Evolutionary conservation across 495 filamentous ascomycete genomes (phyloP).

Genomic region (Aspergillus nanangensis): DNA sequence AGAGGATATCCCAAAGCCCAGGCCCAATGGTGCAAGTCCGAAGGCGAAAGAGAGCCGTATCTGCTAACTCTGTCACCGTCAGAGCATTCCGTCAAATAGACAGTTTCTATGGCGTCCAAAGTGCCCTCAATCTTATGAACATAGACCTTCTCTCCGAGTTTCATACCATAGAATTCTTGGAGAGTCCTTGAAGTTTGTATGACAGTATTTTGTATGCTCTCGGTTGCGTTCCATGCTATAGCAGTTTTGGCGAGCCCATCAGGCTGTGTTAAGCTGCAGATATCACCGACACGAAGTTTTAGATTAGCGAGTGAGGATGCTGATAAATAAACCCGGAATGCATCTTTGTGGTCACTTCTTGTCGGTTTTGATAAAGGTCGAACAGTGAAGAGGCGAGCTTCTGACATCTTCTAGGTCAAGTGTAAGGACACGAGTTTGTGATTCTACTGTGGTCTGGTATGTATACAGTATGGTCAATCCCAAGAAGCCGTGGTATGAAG

Average conservation of each 20-base stretch:
- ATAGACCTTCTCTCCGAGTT: slow-evolving; percentile 55
- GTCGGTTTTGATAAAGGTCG: slow-evolving; percentile 50
- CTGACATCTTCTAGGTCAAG: slow-evolving; percentile 25
- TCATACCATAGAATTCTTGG: slow-evolving; percentile 59
- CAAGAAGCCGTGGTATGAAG: too few species aligned
- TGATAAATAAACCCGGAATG: slow-evolving; percentile 65
- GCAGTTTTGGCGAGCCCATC: slow-evolving; percentile 46
- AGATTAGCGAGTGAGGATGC: slow-evolving; percentile 56
- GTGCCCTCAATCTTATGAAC: slow-evolving; percentile 42
- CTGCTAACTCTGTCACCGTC: slow-evolving; percentile 29
- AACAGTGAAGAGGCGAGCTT: slow-evolving; percentile 44
- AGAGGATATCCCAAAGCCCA: slow-evolving; percentile 58
- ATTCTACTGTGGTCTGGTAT: too few species aligned
- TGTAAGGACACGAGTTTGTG: not conserved
- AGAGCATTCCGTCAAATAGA: slow-evolving; percentile 49
- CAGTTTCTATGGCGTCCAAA: slow-evolving; percentile 35
- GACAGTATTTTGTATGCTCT: slow-evolving; percentile 59
- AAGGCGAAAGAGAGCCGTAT: slow-evolving; percentile 29
- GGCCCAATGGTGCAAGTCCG: slow-evolving; percentile 56
- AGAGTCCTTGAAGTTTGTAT: slow-evolving; percentile 63
- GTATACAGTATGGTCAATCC: too few species aligned
- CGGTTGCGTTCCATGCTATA: slow-evolving; percentile 60
- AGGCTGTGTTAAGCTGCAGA: slow-evolving; percentile 47
- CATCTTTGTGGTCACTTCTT: slow-evolving; percentile 50
- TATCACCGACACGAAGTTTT: slow-evolving; percentile 55